A percentile compares a stretch with the other conserved stretches of the same genome.
phyloP scores from a whole-genome alignment of 768 basidiomycete genomes.

The Leccinum boreale region DNA sequence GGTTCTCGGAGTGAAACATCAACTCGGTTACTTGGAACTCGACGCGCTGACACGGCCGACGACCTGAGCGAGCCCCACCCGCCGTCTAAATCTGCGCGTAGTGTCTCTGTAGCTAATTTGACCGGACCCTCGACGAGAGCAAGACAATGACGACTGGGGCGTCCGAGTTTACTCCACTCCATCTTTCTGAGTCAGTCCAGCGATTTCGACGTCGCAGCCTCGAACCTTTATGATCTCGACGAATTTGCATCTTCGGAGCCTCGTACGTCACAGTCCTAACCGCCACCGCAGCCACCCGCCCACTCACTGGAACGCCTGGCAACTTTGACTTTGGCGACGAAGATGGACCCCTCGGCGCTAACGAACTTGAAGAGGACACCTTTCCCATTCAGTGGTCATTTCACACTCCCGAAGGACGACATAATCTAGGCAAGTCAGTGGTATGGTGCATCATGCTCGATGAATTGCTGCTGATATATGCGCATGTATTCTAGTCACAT shows the following conservation, averaged over 20 bases:
- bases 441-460: constrained; percentile 12
- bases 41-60: no score
- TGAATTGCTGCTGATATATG: background rate
- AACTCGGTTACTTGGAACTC: no score
- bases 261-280: constrained; percentile 1
- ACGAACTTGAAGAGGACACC: constrained; percentile 22
- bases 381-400: background rate
- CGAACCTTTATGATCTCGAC: constrained; percentile 44
- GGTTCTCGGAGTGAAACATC: background rate
- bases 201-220: constrained; percentile 1
- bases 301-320: constrained; percentile 37
- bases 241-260: constrained; percentile 33
- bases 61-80: background rate
- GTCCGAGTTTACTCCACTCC: constrained; percentile 31
- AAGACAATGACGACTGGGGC: constrained; percentile 42
- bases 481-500: constrained; percentile 5
- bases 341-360: constrained; percentile 37
- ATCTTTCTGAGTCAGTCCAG: constrained; percentile 3
- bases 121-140: background rate
- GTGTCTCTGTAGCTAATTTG: no score
- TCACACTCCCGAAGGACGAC: constrained; percentile 52
- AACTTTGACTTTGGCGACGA: constrained; percentile 68
- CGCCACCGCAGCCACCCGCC: background rate
- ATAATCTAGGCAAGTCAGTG: constrained; percentile 61
- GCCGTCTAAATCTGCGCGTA: background rate